Conservation (phyloP, 106 monocot genomes). For the Triglochin maritima region DNA sequence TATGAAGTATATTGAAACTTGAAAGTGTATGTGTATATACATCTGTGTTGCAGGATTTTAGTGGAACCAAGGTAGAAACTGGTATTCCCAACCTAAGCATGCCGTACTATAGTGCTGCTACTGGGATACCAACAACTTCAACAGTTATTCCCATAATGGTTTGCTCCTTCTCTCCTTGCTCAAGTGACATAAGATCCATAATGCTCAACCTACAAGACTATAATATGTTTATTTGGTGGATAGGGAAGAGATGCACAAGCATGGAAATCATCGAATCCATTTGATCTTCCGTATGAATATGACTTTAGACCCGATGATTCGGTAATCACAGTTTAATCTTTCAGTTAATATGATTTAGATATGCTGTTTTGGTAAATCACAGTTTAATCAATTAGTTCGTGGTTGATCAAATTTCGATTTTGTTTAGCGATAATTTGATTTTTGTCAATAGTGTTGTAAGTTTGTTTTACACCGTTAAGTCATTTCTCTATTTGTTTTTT, state of each 20-base stretch:
- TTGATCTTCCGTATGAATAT: constrained; percentile 6
- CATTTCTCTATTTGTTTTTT: too few species aligned
- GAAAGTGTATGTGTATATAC: too few species aligned
- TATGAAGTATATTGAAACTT: too few species aligned
- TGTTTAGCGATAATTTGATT: too few species aligned
- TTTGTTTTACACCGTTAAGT: too few species aligned
- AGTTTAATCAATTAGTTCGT: too few species aligned
- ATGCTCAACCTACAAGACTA: too few species aligned
- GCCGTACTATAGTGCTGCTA: neutral
- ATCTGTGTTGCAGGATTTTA: constrained; percentile 4
- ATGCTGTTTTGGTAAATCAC: too few species aligned
- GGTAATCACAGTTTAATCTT: constrained; percentile 1
- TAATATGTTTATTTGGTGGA: neutral
- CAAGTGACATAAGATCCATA: too few species aligned
- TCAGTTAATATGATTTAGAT: too few species aligned
- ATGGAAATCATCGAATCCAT: constrained; percentile 8
- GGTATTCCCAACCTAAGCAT: neutral
- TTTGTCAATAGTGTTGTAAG: too few species aligned
- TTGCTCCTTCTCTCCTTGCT: neutral
- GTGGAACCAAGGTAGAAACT: neutral
- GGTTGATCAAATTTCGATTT: too few species aligned
- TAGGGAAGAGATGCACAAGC: neutral
- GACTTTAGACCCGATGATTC: neutral
- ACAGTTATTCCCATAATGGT: neutral
- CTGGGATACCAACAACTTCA: neutral